Percentiles rank a stretch among this genome's conserved stretches.
phyloP scores from a whole-genome alignment of 176 grass and related monocot species.

The Rhipidocladum racemiflorum region DNA sequence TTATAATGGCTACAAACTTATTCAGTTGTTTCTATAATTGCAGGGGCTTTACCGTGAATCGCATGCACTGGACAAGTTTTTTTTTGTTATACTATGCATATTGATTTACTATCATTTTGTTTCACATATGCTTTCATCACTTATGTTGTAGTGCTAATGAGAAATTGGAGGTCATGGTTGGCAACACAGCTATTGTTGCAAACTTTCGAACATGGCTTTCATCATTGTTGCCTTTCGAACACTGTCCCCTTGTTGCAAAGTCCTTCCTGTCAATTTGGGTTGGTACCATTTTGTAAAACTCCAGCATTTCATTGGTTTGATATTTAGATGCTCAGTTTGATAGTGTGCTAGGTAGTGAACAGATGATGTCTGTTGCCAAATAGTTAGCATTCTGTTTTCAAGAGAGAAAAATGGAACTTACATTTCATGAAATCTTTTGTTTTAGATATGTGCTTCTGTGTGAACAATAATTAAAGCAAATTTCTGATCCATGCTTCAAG shows the following conservation, averaged over 20 bases:
- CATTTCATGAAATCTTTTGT: background rate
- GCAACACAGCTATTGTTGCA: too few relatives aligned
- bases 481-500: background rate
- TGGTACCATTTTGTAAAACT: background rate
- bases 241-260: background rate
- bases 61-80: too few relatives aligned
- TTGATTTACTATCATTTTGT: too few relatives aligned
- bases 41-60: too few relatives aligned
- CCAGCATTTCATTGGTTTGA: background rate
- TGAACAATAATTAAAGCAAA: background rate
- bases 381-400: background rate
- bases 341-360: slow-evolving; percentile 5
- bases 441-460: background rate
- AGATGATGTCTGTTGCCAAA: background rate
- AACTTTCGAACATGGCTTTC: too few relatives aligned
- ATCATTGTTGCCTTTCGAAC: too few relatives aligned
- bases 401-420: background rate
- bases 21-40: too few relatives aligned
- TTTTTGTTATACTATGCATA: too few relatives aligned
- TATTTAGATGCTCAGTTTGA: slow-evolving; percentile 2
- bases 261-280: background rate
- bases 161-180: too few relatives aligned
- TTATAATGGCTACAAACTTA: too few relatives aligned
- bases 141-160: too few relatives aligned
- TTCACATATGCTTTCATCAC: too few relatives aligned